Evolutionary conservation across 768 basidiomycete species (phyloP), one percentile per base, ranked within the genome.

Genomic region (Russula griseocarnosa): DNA sequence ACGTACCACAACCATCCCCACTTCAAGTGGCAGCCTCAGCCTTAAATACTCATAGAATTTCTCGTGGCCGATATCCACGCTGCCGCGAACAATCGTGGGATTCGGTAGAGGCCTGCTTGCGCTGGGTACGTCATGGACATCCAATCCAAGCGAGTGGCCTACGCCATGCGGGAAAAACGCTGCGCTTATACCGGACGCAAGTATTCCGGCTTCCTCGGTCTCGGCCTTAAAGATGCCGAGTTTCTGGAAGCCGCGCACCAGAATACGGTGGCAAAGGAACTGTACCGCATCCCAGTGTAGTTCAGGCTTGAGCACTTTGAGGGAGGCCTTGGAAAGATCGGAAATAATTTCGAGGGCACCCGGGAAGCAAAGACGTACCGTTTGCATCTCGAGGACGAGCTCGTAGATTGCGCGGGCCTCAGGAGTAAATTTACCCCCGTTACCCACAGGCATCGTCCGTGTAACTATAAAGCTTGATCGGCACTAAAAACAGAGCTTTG

Each of bases 91-190:
- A 63, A 86, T 79, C 2, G 83, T 86, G 1, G 76, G 75, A 69
- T 83, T 88, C 18, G 77, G 75, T 10, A 63, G 73, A n/a, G 88
- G 92, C 72, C 86, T 91, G 73, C 83, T 89, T n/a, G 88, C 87
- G 52, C 81, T 83, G 0, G 92, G 90, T 1, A 90, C 91, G 70
- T 97, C 95, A 71, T 97, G 96, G 2, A 98, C 94, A 72, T 98
- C 96, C 74, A 97, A 78, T 13, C 96, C 96, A 47, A 98, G 78
- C 7, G 90, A 90, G 72, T 98, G 95, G 0, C 94, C 93, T 44
- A 90, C 78, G 3, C 95, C 96, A 71, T 98, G 95, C 11, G 95
- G 95, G 82, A 92, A 98, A 80, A 98, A 98, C 0, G 92, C 91
- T 1, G 86, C 76, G 66, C 86, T 86, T 49, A 91, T 75, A 0